Base-by-base conservation (phyloP, 345 rosid species). In the Raphanus sativus region DNA sequence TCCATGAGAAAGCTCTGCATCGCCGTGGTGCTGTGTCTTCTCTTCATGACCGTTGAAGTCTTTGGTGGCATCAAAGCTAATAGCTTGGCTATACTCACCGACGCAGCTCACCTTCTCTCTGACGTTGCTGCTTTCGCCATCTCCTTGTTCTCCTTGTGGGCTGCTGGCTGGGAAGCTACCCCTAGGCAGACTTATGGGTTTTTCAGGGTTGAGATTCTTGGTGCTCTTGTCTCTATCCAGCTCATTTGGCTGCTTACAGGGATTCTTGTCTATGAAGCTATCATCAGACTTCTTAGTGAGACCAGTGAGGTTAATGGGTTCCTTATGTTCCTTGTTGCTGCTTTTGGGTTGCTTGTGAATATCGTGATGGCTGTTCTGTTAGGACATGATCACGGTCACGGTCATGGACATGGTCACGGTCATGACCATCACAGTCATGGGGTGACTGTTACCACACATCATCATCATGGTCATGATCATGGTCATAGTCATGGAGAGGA, bases 61-160 rank as follows among this genome's bases (percentile, higher is more conserved):
- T 80, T 70, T 52, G 95, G 95, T 77, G 97, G 95, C 15, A 84
- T 88, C 28, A 80, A 87, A 81, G 93, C 95, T 84, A 91, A 91
- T 70, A 87, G 91, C 78, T 85, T 89, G 61, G 85, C 94, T 3
- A 87, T 91, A 5, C 75, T 91, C 59, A 89, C 95, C 0, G 95
- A 89, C 76, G 97, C 95, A 1, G 95, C 93, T 0, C 93, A 88
- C 83, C 77, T 89, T 68, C 86, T 88, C 42, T 85, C 95, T 40
- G 95, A 88, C 71, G 93, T 91, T 74, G 95, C 97, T 15, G 86
- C 95, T 6, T 90, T 88, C 76, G 91, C 89, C 0, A 91, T 91
- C 77, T 91, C 93, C 0, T 69, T 89, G 28, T 89, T 88, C 81
- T 83, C 89, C 29, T 50, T 91, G 32, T 88, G 97, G 97, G 97